Percentiles rank a stretch among this genome's conserved stretches.
Conservation (phyloP, 768 basidiomycete genomes). For the Mrakia frigida region DNA sequence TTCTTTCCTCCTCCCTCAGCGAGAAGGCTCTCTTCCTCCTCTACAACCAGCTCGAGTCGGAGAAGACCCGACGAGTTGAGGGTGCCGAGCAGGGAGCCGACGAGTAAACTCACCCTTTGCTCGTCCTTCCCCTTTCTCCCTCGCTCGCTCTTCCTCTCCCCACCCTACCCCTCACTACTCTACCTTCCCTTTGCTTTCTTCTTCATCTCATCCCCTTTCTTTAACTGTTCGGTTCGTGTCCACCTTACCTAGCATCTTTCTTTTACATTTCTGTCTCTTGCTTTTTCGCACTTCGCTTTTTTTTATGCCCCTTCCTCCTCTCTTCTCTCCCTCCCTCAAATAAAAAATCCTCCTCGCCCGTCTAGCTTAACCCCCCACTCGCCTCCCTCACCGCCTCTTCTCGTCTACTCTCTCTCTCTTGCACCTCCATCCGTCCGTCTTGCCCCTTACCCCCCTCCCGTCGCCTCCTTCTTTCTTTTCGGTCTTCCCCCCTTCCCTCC, state of each 20-base stretch:
- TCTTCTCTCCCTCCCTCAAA: too few species aligned
- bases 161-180: slow-evolving; percentile 4
- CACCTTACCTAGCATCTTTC: not conserved
- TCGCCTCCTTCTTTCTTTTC: too few species aligned
- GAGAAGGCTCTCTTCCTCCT: slow-evolving; percentile 96
- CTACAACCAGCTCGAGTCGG: slow-evolving; percentile 84
- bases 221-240: not conserved
- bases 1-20: slow-evolving; percentile 61
- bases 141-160: slow-evolving; percentile 25
- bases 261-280: too few species aligned
- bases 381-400: too few species aligned
- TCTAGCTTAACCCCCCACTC: too few species aligned
- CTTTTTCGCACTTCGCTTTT: not conserved
- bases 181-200: slow-evolving; percentile 8
- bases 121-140: slow-evolving; percentile 8
- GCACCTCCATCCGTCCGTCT: too few species aligned
- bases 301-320: not conserved
- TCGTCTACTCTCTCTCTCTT: too few species aligned
- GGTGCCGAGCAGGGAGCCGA: slow-evolving; percentile 25
- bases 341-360: too few species aligned
- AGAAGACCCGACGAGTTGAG: slow-evolving; percentile 44
- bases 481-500: too few species aligned
- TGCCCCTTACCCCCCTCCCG: too few species aligned
- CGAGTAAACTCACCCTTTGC: slow-evolving; percentile 17
- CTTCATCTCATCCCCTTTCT: not conserved